Evolutionary conservation across 2,329 filamentous ascomycete species (phyloP).

Genomic region (Hysterium pulicare): DNA sequence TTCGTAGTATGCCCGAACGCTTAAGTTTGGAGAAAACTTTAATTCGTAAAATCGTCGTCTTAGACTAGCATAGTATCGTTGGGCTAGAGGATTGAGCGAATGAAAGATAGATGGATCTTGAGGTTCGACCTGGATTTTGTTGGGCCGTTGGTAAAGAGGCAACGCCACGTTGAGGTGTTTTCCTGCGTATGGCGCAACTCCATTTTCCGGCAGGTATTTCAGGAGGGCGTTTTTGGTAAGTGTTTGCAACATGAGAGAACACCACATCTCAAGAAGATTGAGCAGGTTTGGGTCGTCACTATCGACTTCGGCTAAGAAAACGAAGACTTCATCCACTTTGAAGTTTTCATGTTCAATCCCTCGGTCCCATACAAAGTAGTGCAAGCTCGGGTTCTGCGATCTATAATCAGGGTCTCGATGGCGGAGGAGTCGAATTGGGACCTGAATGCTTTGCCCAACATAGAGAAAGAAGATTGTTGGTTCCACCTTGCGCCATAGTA

Average conservation of each 20-base stretch:
- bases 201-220: conserved; percentile 1
- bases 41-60: conserved; percentile 2
- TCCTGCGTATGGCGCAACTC: conserved; percentile 1
- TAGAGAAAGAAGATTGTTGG: conserved; percentile 2
- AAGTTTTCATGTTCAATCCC: conserved; percentile 1
- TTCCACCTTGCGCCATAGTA: neutral
- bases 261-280: conserved; percentile 2
- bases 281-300: conserved; percentile 2
- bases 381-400: conserved; percentile 2
- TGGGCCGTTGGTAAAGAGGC: conserved; percentile 1
- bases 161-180: conserved; percentile 1
- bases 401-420: conserved; percentile 2
- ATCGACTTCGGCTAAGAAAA: conserved; percentile 1
- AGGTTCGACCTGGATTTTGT: conserved; percentile 1
- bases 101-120: conserved; percentile 2
- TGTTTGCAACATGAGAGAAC: conserved; percentile 1
- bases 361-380: conserved; percentile 2
- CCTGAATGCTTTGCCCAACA: conserved; percentile 1
- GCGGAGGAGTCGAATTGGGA: neutral
- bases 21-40: conserved; percentile 1
- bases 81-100: conserved; percentile 1
- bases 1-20: conserved; percentile 2
- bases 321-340: conserved; percentile 1
- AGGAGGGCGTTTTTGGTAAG: conserved; percentile 1
- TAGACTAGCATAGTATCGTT: conserved; percentile 1